Evolutionary conservation across 176 grass and related monocot species (phyloP), one percentile per base, ranked within the genome.

Genomic region (Dactylis glomerata): DNA sequence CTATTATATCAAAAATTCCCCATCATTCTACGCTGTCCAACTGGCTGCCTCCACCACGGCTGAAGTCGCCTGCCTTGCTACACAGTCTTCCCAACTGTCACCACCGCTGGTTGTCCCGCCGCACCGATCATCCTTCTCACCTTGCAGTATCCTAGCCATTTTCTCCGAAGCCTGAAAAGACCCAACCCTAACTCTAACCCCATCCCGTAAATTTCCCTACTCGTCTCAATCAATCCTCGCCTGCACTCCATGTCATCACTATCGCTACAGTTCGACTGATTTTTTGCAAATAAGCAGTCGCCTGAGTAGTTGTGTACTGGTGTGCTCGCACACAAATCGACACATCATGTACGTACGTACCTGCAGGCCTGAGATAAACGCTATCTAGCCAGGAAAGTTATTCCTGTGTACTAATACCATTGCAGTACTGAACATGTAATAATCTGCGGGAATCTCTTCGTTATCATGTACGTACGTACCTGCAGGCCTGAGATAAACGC

Each of bases 391-490:
- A 62, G 54, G 24, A 61, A 80, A 47, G 54, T 73, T 73, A 86
- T 80, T 86, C 76, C 26, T 37, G 26, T 71, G 28, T 46, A 58
- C 51, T 11, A 68, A 34, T 38, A 57, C 26, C 57, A 61, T 14
- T 13, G 11, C 33, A 47, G 32, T 37, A 38, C 31, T 52, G 51
- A 50, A 31, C 61, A 47, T 59, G 23, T 34, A 56, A 80, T 34
- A 74, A 46, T 84, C 69, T 34, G 19, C 17, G 15, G 14, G 27
- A 56, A 79, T 84, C 76, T 84, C 47, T 27, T 81, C 58, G 28
- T 58, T 75, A 58, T 68, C 27, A n/a, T n/a, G n/a, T n/a, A n/a
- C n/a, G n/a, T n/a, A n/a, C 2, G 8, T 44, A 30, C 61, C 76
- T 30, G 9, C 9, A 47, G 55, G 52, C 5, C 76, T 61, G 36